These are phyloP conservation scores for Adansonia madagascariensis DNA, from an alignment of 441 rosid genomes.

Conservation along the genomic window DNA sequence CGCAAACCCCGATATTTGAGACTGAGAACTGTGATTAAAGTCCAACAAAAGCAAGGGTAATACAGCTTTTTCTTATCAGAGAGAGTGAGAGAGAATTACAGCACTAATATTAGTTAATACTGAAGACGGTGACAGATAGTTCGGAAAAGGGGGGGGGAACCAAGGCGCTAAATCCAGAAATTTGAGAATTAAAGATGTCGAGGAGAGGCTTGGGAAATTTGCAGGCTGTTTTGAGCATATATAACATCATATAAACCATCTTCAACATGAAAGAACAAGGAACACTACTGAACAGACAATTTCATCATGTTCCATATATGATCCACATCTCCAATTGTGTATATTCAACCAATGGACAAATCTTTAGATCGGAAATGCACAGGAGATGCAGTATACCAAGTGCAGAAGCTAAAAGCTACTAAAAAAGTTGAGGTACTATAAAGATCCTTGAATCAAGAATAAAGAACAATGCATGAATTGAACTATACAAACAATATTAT, in stretches of 20 bases:
- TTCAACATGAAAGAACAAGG: not conserved
- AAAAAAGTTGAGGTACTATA: not conserved
- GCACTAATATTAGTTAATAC: not conserved
- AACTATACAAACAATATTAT: not conserved
- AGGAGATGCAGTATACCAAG: not conserved
- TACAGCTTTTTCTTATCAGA: not conserved
- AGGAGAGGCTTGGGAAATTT: not conserved
- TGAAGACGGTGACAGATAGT: not conserved
- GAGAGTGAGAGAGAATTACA: not conserved
- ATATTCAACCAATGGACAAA: conserved; percentile 3
- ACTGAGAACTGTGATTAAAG: not conserved
- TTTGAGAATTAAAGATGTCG: not conserved
- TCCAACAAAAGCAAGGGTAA: not conserved
- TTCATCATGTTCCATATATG: not conserved
- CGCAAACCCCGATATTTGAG: conserved; percentile 18
- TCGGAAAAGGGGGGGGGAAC: not conserved
- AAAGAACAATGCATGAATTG: not conserved
- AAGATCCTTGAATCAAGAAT: not conserved
- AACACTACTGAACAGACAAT: too few species aligned
- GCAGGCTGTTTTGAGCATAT: conserved; percentile 13
- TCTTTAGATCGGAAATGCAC: not conserved
- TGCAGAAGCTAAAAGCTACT: conserved; percentile 12
- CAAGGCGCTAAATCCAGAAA: too few species aligned
- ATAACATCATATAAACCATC: not conserved
- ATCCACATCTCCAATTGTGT: not conserved